Base-by-base conservation (phyloP, 768 basidiomycete species). In the Calocybe gangraenosa region DNA sequence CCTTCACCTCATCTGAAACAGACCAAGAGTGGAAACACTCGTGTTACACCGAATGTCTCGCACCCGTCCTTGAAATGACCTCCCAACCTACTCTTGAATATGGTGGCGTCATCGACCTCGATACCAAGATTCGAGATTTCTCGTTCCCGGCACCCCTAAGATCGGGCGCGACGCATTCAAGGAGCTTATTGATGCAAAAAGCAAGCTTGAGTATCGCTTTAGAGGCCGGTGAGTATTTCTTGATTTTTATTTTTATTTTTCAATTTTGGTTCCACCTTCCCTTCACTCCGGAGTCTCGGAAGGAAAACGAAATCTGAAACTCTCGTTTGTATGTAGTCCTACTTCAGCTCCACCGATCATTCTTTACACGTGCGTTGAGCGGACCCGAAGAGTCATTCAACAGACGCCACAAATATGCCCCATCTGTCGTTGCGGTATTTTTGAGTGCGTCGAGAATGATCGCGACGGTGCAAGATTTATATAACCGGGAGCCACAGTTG, bases 1-100 rank as follows among this genome's bases (percentile, higher is more conserved):
- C 19, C 17, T 11, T 7, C 19, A 14, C 13, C 17, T 23, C 23
- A 6, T 4, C 7, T 19, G 5, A 9, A 1, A 1, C 44, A 84
- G 83, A 81, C 61, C 81, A 82, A 55, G 76, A 79, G 66, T 86
- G 83, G 83, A 83, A 82, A 55, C 79, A 84, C 52, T 70, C 72
- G 0, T 85, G 80, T 56, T 81, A 81, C 53, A 55, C 70, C 2
- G 58, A 76, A 22, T 84, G 81, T 54, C 67, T 83, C 23, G 73
- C 76, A 15, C 82, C 82, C 1, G 79, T 83, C 9, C 65, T 84
- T 10, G 77, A 82, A 37, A 67, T 73, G 14, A 75, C 74, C 33
- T 76, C 81, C 1, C 71, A 78, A 47, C 76, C 74, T n/a, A 66
- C 69, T 13, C 57, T 72, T 11, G 75, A 81, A 44, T 74, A 76